A percentile compares a stretch with the other conserved stretches of the same genome.
Conservation (phyloP, 2,329 filamentous ascomycete genomes). For the Pseudogymnoascus sp. region DNA sequence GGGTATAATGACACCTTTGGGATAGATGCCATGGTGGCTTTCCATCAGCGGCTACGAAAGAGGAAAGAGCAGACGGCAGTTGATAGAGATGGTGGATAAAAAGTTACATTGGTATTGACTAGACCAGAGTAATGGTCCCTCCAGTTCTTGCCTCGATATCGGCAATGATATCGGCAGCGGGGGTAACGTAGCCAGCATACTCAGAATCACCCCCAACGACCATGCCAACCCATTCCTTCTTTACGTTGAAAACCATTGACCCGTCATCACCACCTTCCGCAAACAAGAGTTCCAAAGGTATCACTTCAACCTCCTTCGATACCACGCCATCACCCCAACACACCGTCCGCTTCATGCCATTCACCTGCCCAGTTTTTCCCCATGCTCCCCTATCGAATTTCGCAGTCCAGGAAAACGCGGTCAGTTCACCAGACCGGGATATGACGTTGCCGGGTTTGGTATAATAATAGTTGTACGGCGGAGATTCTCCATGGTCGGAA, state of each 20-base stretch:
- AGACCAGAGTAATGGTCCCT: not conserved
- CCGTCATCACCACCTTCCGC: not conserved
- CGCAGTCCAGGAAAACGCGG: not conserved
- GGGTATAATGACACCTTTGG: not conserved
- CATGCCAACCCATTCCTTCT: conserved; percentile 5
- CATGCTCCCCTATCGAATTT: not conserved
- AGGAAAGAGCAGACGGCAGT: not conserved
- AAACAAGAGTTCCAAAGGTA: not conserved
- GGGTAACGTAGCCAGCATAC: not conserved
- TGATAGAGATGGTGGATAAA: not conserved
- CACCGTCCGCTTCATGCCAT: not conserved
- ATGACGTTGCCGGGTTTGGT: too few species aligned
- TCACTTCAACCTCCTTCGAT: not conserved
- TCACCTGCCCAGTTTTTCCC: not conserved
- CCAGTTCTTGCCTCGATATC: not conserved
- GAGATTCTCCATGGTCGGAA: too few species aligned
- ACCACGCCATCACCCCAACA: not conserved
- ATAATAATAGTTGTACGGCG: too few species aligned
- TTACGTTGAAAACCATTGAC: not conserved
- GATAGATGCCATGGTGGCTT: not conserved
- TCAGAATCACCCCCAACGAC: not conserved
- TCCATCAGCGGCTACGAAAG: not conserved
- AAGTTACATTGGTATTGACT: not conserved
- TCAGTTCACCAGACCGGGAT: too few species aligned
- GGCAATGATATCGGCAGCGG: not conserved